phyloP scores from a whole-genome alignment of 441 rosid genomes.

The Bocquillonia castaneifolia region DNA sequence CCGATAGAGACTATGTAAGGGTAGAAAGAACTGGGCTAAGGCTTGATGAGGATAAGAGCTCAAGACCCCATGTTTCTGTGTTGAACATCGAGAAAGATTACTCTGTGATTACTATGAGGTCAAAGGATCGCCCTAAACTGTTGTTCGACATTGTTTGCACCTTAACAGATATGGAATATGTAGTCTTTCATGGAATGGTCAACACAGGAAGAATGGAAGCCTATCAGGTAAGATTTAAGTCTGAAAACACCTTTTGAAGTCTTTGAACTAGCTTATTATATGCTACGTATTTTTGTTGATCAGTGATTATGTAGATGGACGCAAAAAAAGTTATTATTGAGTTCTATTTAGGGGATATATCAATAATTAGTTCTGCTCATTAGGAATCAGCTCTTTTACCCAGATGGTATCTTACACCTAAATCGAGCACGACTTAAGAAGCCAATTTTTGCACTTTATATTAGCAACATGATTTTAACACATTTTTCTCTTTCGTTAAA shows the following conservation, averaged over 20 bases:
- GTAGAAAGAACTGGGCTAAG: slow-evolving; percentile 36
- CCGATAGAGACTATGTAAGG: slow-evolving; percentile 81
- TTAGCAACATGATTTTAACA: neutral
- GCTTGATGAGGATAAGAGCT: slow-evolving; percentile 35
- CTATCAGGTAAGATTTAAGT: slow-evolving; percentile 57
- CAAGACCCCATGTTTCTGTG: slow-evolving; percentile 60
- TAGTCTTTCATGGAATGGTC: slow-evolving; percentile 90
- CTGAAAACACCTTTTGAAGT: neutral
- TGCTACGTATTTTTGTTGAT: no score
- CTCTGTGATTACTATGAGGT: slow-evolving; percentile 74
- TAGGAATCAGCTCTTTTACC: no score
- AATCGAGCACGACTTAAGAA: slow-evolving; percentile 8
- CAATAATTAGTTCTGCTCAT: no score
- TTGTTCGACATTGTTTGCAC: slow-evolving; percentile 93
- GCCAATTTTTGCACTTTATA: neutral
- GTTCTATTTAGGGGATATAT: no score
- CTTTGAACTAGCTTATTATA: neutral
- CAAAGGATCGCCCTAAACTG: slow-evolving; percentile 85
- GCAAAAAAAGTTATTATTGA: no score
- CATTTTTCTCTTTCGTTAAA: slow-evolving; percentile 16
- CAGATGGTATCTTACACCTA: neutral
- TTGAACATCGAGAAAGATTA: slow-evolving; percentile 80
- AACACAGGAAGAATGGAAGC: slow-evolving; percentile 70
- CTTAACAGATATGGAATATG: slow-evolving; percentile 89
- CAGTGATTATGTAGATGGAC: no score